Evolutionary conservation across 352 stramenopile genomes (phyloP), one percentile per base, ranked within the genome.

Genomic region (Phytophthora chlamydospora): DNA sequence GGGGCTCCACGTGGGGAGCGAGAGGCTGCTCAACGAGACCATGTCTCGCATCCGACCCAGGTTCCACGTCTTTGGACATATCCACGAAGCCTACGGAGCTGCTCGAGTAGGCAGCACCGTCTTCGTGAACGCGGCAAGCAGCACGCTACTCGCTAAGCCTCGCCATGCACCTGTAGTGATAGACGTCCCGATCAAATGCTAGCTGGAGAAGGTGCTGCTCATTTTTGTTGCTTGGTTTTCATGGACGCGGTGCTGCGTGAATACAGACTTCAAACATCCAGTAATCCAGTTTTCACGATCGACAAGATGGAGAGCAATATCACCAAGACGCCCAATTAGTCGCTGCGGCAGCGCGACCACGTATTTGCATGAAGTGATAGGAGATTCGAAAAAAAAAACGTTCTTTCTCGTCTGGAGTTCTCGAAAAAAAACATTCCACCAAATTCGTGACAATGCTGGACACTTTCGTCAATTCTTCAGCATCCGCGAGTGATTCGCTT

Each of bases 1-100:
- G 4, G 80, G 85, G 4, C 52, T 76, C 12, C 77, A 77, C 52
- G 88, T 91, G 16, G 93, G 93, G 17, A 94, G 94, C 49, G 79
- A 89, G 48, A 75, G 83, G 31, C 71, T 98, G 42, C 58, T 97
- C 35, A 76, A 85, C 33, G 76, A 96, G 45, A 79, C 96, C 16
- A 76, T 95, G 57, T 85, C 86, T 27, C 80, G 88, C 31, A 82
- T 94, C 19, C 75, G 79, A 21, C 93, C 91, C 13, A 69, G 80
- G 32, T 88, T 97, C 44, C 86, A 97, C 64, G 62, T 98, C 4
- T 98, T 97, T 68, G 93, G 91, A 32, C 93, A 98, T 71, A 97
- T 98, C 58, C 93, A 98, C 62, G 88, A 98, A 70, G 83, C 75
- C 11, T 94, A 92, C 47, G 93, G 93, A 59, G 75, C 80, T 17